These are phyloP conservation scores for Aspergillus heteromorphus DNA, from an alignment of 495 filamentous ascomycete genomes.

Conservation along the genomic window DNA sequence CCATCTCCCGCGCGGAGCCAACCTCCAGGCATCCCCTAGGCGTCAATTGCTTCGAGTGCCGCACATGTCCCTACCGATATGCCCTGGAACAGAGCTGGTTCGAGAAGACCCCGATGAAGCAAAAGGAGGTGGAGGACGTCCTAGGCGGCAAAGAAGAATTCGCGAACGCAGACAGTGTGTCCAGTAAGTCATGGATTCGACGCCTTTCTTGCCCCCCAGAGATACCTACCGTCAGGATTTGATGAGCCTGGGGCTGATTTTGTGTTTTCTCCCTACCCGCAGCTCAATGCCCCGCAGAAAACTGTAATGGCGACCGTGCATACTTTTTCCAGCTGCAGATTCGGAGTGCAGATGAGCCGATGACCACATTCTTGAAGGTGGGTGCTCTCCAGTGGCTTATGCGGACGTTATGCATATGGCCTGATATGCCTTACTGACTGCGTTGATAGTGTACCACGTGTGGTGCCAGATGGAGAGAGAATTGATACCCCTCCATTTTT, in stretches of 20 bases:
- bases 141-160: slow-evolving; percentile 82
- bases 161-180: slow-evolving; percentile 81
- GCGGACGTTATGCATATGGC: slow-evolving; percentile 14
- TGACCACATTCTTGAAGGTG: slow-evolving; percentile 94
- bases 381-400: slow-evolving; percentile 17
- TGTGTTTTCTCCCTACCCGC: slow-evolving; percentile 13
- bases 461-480: slow-evolving; percentile 43
- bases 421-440: slow-evolving; percentile 23
- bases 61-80: slow-evolving; percentile 87
- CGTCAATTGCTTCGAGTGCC: slow-evolving; percentile 81
- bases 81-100: slow-evolving; percentile 65
- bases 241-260: slow-evolving; percentile 5
- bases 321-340: slow-evolving; percentile 97
- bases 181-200: slow-evolving; percentile 42
- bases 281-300: slow-evolving; percentile 71
- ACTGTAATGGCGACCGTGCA: slow-evolving; percentile 72
- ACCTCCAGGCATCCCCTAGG: slow-evolving; percentile 42
- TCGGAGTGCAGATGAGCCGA: slow-evolving; percentile 95
- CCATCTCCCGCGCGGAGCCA: slow-evolving; percentile 52
- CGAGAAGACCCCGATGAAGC: slow-evolving; percentile 65
- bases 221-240: not conserved
- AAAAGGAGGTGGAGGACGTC: slow-evolving; percentile 85
- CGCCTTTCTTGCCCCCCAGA: too few species aligned
- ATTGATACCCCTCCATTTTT: slow-evolving; percentile 18
- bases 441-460: slow-evolving; percentile 38